Evolutionary conservation across 78 protist species (phyloP).

Genomic region (Speleostelium caveatum): DNA sequence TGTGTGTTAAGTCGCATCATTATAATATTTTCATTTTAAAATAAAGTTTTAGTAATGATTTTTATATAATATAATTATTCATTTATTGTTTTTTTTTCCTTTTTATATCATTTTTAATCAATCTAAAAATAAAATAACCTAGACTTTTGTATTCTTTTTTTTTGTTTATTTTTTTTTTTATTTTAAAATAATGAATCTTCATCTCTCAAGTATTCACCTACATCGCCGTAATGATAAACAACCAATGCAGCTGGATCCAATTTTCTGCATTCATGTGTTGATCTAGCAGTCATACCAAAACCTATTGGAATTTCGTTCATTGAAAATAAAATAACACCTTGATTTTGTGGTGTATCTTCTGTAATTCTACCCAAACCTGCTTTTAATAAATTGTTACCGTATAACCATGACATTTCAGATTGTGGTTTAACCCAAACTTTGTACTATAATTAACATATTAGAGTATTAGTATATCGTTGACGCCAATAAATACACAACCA

Average conservation of each 20-base stretch:
- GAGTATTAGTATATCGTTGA: not conserved
- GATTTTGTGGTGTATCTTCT: conserved; percentile 94
- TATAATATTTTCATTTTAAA: too few relatives aligned
- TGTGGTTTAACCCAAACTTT: conserved; percentile 98
- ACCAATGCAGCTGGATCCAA: conserved; percentile 93
- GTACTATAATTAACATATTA: conserved; percentile 44
- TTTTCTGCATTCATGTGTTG: conserved; percentile 93
- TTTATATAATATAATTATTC: too few relatives aligned
- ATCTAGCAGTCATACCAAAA: conserved; percentile 93
- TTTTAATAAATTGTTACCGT: conserved; percentile 98
- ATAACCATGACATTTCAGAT: conserved; percentile 97
- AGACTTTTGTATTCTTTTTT: not conserved
- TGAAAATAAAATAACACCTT: conserved; percentile 97
- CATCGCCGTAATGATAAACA: conserved; percentile 96
- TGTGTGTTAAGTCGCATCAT: conserved; percentile 42
- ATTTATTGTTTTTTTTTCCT: too few relatives aligned
- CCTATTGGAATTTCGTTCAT: conserved; percentile 98
- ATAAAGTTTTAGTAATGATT: too few relatives aligned
- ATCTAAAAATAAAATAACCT: too few relatives aligned
- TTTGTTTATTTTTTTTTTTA: not conserved
- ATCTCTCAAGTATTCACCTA: conserved; percentile 98
- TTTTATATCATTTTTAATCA: too few relatives aligned
- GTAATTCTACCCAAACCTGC: conserved; percentile 99
- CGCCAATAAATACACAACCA: too few relatives aligned
- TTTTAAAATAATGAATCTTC: conserved; percentile 86